These are phyloP conservation scores for Kodamaea plutei DNA, from an alignment of 1,139 yeast genomes.

Conservation along the genomic window DNA sequence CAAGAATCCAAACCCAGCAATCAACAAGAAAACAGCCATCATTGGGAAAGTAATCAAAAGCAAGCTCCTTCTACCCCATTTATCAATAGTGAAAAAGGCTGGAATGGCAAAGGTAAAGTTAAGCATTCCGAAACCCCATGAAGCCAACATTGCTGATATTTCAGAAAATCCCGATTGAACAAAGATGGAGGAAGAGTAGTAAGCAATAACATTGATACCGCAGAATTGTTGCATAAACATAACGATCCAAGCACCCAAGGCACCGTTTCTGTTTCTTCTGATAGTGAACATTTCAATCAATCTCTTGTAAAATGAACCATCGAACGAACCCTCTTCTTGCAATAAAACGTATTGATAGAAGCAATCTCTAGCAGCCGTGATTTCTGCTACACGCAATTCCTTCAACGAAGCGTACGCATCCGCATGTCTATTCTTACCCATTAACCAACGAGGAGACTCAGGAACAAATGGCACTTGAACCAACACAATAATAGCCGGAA, in stretches of 20 bases:
- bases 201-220: constrained; percentile 86
- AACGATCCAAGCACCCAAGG: constrained; percentile 73
- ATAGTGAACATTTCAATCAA: constrained; percentile 58
- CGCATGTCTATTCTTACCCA: constrained; percentile 24
- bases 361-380: constrained; percentile 26
- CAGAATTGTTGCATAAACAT: constrained; percentile 94
- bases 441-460: constrained; percentile 30
- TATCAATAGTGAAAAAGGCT: constrained; percentile 78
- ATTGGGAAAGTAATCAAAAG: constrained; percentile 72
- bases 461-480: constrained; percentile 55
- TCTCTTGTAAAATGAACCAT: constrained; percentile 50
- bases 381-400: constrained; percentile 17
- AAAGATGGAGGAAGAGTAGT: constrained; percentile 73
- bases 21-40: constrained; percentile 60
- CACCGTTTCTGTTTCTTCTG: constrained; percentile 81
- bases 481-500: constrained; percentile 66
- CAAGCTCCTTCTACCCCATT: constrained; percentile 71
- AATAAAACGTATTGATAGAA: constrained; percentile 31
- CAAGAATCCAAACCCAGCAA: constrained; percentile 78
- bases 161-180: constrained; percentile 60
- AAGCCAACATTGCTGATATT: constrained; percentile 65
- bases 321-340: constrained; percentile 60
- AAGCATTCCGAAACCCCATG: constrained; percentile 83
- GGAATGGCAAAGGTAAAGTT: constrained; percentile 82
- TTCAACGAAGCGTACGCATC: constrained; percentile 21